Conservation (phyloP, 2,329 filamentous ascomycete species). For the Fusarium chuoi region DNA sequence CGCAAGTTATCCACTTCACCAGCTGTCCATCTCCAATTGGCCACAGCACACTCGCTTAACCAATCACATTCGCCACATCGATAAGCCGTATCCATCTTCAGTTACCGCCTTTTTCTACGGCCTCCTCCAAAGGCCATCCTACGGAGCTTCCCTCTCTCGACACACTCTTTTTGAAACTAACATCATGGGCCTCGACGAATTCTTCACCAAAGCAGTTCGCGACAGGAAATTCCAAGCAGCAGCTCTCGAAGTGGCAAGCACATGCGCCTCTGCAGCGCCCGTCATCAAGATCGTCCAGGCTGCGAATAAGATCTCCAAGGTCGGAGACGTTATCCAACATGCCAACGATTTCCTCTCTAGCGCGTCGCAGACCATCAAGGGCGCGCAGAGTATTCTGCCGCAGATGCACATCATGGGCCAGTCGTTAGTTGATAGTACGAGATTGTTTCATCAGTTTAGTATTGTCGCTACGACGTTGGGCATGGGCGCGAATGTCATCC, state of each 20-base stretch:
- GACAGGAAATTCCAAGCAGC: conserved; percentile 24
- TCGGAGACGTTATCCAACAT: conserved; percentile 40
- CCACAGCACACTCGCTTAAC: neutral
- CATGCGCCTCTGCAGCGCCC: conserved; percentile 24
- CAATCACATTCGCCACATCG: neutral
- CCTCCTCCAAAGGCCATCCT: neutral
- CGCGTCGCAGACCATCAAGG: conserved; percentile 38
- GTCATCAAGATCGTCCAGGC: conserved; percentile 42
- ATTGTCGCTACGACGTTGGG: conserved; percentile 45
- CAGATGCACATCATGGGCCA: conserved; percentile 50
- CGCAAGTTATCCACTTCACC: conserved; percentile 18
- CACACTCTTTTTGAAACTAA: neutral
- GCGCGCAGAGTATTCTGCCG: conserved; percentile 42
- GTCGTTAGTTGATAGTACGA: conserved; percentile 48
- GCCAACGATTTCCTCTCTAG: conserved; percentile 36
- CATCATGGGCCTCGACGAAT: conserved; percentile 27
- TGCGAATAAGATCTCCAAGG: conserved; percentile 40
- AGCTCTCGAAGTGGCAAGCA: conserved; percentile 27
- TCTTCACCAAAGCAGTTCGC: conserved; percentile 23
- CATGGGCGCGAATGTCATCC: conserved; percentile 49
- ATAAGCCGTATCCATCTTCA: conserved; percentile 25
- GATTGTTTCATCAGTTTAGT: conserved; percentile 47
- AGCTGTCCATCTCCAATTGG: conserved; percentile 25
- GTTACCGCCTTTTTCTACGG: conserved; percentile 31
- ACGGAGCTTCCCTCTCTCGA: neutral